A percentile compares a stretch with the other conserved stretches of the same genome.
Conservation (phyloP, 495 filamentous ascomycete genomes). For the Hypomontagnella monticulosa region DNA sequence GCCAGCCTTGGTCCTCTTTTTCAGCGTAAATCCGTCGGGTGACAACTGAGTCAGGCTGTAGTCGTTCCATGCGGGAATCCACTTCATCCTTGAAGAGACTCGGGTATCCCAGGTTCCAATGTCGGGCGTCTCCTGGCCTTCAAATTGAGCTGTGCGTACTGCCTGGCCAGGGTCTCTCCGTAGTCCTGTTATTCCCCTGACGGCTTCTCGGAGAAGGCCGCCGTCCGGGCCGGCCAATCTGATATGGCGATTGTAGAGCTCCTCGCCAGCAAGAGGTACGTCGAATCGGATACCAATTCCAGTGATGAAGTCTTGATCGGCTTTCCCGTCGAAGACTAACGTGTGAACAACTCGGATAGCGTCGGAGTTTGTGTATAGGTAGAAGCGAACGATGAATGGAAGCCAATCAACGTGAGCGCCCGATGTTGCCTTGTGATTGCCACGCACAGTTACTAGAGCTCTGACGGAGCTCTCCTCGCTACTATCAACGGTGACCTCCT, state of each 20-base stretch:
- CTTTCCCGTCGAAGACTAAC: conserved; percentile 50
- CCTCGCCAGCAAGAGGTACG: conserved; percentile 50
- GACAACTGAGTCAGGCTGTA: conserved; percentile 59
- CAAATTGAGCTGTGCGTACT: conserved; percentile 49
- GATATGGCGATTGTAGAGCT: conserved; percentile 54
- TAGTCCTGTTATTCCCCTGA: conserved; percentile 55
- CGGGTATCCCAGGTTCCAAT: conserved; percentile 49
- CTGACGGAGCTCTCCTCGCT: conserved; percentile 42
- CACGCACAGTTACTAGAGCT: conserved; percentile 52
- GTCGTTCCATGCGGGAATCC: conserved; percentile 60
- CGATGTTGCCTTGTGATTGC: conserved; percentile 34
- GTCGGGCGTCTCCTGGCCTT: conserved; percentile 46
- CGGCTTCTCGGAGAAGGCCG: conserved; percentile 53
- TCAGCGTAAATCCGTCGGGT: conserved; percentile 60
- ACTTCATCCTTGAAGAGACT: conserved; percentile 51
- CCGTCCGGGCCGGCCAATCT: conserved; percentile 51
- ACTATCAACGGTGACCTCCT: conserved; percentile 39
- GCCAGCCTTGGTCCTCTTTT: conserved; percentile 59
- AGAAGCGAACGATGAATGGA: conserved; percentile 55
- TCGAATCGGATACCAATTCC: conserved; percentile 54
- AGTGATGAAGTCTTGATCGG: conserved; percentile 49
- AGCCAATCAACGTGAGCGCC: conserved; percentile 46
- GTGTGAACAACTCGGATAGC: conserved; percentile 52
- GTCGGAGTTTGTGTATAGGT: conserved; percentile 55
- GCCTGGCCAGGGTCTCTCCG: conserved; percentile 50